Conservation (phyloP, 352 stramenopile species). For the Globisporangium emineosum region DNA sequence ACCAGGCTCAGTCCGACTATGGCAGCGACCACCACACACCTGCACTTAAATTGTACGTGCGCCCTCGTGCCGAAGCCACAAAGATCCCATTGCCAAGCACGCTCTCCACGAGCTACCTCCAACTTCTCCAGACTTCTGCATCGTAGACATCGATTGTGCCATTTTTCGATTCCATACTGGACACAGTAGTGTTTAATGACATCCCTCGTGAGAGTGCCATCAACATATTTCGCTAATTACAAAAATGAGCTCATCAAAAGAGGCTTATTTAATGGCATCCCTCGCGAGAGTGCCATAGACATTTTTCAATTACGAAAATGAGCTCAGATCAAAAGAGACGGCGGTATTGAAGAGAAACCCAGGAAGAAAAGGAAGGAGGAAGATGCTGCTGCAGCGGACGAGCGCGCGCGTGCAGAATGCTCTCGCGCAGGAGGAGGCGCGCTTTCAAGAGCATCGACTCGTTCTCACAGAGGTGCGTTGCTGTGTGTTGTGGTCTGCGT, state of each 20-base stretch:
- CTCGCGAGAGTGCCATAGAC: too few species aligned
- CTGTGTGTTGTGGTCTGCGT: background rate
- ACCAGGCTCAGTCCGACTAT: background rate
- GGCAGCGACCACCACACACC: background rate
- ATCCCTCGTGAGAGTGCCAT: too few species aligned
- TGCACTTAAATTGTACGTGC: slow-evolving; percentile 13
- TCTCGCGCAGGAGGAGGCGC: slow-evolving; percentile 44
- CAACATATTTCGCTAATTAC: too few species aligned
- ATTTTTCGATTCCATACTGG: too few species aligned
- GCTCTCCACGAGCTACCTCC: slow-evolving; percentile 14
- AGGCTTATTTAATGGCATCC: too few species aligned
- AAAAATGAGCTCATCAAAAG: too few species aligned
- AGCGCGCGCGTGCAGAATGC: slow-evolving; percentile 28
- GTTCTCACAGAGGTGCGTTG: slow-evolving; percentile 42
- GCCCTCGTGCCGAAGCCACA: slow-evolving; percentile 24
- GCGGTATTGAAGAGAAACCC: slow-evolving; percentile 6
- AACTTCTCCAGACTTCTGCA: background rate
- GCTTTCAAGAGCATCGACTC: slow-evolving; percentile 35
- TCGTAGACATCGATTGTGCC: background rate
- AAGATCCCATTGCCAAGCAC: slow-evolving; percentile 36
- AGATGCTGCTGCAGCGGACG: slow-evolving; percentile 37
- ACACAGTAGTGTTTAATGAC: too few species aligned
- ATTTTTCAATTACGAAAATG: too few species aligned
- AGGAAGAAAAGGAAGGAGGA: background rate
- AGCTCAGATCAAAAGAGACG: too few species aligned